phyloP scores from a whole-genome alignment of 176 grass and related monocot species.

The Raddia guianensis region DNA sequence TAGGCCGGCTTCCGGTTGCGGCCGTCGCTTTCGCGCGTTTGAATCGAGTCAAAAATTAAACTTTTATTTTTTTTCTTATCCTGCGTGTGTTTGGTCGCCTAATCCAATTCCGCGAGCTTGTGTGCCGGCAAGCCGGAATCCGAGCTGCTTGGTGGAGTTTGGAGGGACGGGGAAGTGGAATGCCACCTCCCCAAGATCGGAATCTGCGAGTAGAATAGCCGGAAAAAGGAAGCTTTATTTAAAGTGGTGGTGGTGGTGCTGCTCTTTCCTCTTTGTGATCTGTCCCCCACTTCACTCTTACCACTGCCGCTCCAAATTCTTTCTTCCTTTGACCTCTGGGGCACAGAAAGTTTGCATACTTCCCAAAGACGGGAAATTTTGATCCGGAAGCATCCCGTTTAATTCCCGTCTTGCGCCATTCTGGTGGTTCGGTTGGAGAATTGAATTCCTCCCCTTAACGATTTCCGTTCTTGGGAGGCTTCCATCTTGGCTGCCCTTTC shows the following conservation, averaged over 20 bases:
- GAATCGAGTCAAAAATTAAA: conserved; percentile 25
- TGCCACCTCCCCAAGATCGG: conserved; percentile 31
- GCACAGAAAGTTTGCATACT: conserved; percentile 33
- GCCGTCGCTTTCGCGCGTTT: conserved; percentile 32
- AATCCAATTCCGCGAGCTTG: conserved; percentile 33
- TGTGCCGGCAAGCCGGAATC: conserved; percentile 38
- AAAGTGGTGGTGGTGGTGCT: conserved; percentile 23
- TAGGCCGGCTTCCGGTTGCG: not conserved
- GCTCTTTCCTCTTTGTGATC: conserved; percentile 45
- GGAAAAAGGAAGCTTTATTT: conserved; percentile 40
- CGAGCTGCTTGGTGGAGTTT: not conserved
- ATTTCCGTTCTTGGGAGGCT: conserved; percentile 31
- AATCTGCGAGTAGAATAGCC: conserved; percentile 41
- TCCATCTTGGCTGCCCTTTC: conserved; percentile 29
- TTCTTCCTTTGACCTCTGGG: conserved; percentile 27
- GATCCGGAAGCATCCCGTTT: not conserved
- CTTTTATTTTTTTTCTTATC: not conserved
- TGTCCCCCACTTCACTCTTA: conserved; percentile 43
- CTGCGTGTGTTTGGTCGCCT: conserved; percentile 38
- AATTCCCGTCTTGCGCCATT: conserved; percentile 31
- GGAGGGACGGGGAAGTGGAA: not conserved
- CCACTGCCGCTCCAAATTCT: not conserved
- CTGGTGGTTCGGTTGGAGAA: conserved; percentile 13
- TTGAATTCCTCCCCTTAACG: conserved; percentile 13
- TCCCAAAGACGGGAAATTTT: conserved; percentile 17